phyloP scores from a whole-genome alignment of 208 protist species.

The Porcisia deanei region DNA sequence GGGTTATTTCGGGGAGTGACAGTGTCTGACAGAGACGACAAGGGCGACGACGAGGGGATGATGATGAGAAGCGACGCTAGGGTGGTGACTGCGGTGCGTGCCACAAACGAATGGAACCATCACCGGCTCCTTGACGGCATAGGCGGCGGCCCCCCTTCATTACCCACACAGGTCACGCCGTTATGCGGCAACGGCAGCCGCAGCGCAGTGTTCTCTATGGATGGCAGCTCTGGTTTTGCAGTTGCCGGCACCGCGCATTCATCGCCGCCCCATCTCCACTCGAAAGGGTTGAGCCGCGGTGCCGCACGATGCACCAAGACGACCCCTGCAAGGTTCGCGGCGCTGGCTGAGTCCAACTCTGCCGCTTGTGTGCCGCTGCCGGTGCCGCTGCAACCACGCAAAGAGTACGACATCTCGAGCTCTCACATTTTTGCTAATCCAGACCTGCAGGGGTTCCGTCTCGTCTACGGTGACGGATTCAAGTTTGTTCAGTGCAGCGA shows the following conservation, averaged over 20 bases:
- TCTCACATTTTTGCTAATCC: constrained; percentile 21
- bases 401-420: constrained; percentile 38
- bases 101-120: not conserved
- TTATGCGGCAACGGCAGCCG: not conserved
- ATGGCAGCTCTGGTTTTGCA: not conserved
- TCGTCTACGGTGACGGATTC: constrained; percentile 61
- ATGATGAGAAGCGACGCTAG: not conserved
- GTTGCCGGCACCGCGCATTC: not conserved
- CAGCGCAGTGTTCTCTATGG: not conserved
- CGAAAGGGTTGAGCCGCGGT: not conserved
- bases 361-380: not conserved
- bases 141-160: not conserved
- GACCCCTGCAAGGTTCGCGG: not conserved
- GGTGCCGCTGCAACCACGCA: constrained; percentile 19
- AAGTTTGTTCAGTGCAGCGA: constrained; percentile 47
- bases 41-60: constrained; percentile 9
- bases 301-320: not conserved
- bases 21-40: constrained; percentile 37
- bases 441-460: constrained; percentile 61
- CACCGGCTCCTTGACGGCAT: not conserved
- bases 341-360: not conserved
- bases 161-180: not conserved
- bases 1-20: constrained; percentile 18
- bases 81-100: not conserved
- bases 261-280: not conserved